Evolutionary conservation across 768 basidiomycete species (phyloP).

Genomic region (Psilocybe cyanescens): DNA sequence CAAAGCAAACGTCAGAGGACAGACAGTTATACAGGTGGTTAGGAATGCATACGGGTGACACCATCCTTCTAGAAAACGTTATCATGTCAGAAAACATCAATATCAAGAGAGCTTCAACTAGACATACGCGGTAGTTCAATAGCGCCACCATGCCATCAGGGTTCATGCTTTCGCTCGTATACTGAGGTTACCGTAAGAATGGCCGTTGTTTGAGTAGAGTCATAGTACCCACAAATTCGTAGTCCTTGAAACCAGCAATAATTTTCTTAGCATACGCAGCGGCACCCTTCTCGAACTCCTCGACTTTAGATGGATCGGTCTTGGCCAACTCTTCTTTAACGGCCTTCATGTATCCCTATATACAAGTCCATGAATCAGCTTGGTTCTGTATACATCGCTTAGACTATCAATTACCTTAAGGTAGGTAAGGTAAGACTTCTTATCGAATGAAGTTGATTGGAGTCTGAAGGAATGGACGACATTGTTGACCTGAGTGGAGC

Average conservation of each 20-base stretch:
- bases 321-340: slow-evolving; percentile 70
- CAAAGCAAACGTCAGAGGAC: not conserved
- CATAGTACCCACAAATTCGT: slow-evolving; percentile 74
- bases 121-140: slow-evolving; percentile 88
- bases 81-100: not conserved
- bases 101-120: not conserved
- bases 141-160: slow-evolving; percentile 94
- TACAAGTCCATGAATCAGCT: not conserved
- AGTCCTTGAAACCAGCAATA: slow-evolving; percentile 89
- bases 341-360: slow-evolving; percentile 91
- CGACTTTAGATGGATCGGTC: slow-evolving; percentile 61
- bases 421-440: slow-evolving; percentile 81
- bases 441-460: slow-evolving; percentile 81
- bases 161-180: slow-evolving; percentile 75
- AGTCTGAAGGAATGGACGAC: slow-evolving; percentile 92
- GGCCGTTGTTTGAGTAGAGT: too few species aligned
- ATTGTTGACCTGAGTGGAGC: slow-evolving; percentile 82
- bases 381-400: not conserved
- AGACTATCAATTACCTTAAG: slow-evolving; percentile 63
- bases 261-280: slow-evolving; percentile 84
- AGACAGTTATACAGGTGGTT: slow-evolving; percentile 1
- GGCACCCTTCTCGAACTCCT: slow-evolving; percentile 84
- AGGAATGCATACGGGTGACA: slow-evolving; percentile 66
- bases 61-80: slow-evolving; percentile 66
- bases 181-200: slow-evolving; percentile 42